Percentiles rank a stretch among this genome's conserved stretches.
Conservation (phyloP, 805 yeast species). For the Zygotorulaspora sp. region DNA sequence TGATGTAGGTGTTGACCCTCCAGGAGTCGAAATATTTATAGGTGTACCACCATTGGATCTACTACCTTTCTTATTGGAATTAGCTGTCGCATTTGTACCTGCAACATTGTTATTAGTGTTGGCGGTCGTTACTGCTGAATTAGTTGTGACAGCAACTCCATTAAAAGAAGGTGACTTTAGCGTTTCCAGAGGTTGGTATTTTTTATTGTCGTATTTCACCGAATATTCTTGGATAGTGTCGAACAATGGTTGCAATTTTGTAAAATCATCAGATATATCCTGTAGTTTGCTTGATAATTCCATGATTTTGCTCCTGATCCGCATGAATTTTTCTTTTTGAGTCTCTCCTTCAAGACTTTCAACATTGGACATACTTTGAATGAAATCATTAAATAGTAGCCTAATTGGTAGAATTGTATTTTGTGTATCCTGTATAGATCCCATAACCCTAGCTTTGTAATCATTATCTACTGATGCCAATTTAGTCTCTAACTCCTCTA, state of each 20-base stretch:
- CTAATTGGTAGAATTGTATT: slow-evolving; percentile 21
- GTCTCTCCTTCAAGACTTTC: slow-evolving; percentile 11
- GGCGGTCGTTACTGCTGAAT: slow-evolving; percentile 5
- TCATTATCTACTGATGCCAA: slow-evolving; percentile 12
- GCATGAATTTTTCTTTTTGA: slow-evolving; percentile 21
- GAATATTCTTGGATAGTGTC: slow-evolving; percentile 26
- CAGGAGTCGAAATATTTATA: slow-evolving; percentile 16
- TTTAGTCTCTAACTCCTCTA: slow-evolving; percentile 20
- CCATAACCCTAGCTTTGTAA: slow-evolving; percentile 13
- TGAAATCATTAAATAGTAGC: slow-evolving; percentile 27
- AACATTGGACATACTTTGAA: slow-evolving; percentile 24
- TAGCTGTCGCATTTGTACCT: slow-evolving; percentile 2
- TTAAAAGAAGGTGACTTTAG: slow-evolving; percentile 10
- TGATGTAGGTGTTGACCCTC: slow-evolving; percentile 9
- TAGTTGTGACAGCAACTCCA: slow-evolving; percentile 3
- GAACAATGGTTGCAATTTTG: slow-evolving; percentile 25
- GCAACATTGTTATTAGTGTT: neutral
- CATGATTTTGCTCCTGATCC: slow-evolving; percentile 20
- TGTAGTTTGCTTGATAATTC: slow-evolving; percentile 24
- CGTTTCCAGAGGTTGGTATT: slow-evolving; percentile 27
- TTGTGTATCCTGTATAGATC: slow-evolving; percentile 11
- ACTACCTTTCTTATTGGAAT: slow-evolving; percentile 7
- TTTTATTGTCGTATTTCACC: slow-evolving; percentile 16
- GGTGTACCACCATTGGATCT: slow-evolving; percentile 22
- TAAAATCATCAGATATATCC: slow-evolving; percentile 21